Base-by-base conservation (phyloP, 768 basidiomycete genomes). In the Lactifluus volemus region DNA sequence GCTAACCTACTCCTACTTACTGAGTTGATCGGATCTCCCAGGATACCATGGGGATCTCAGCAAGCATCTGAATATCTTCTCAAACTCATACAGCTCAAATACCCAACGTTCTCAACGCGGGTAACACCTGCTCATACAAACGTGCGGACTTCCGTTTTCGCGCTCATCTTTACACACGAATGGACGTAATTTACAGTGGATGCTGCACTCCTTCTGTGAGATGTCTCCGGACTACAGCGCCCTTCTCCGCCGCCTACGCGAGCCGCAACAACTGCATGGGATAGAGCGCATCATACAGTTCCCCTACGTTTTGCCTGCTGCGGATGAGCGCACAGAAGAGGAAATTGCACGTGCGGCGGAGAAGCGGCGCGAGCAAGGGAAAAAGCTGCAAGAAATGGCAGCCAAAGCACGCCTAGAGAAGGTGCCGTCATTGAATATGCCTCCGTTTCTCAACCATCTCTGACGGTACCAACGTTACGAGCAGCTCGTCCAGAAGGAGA, bases 31-130 rank as follows among this genome's bases (percentile, higher is more conserved):
- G n/a, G n/a, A 42, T 7, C n/a, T 38, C 9, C 5, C 63, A 97
- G 95, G 64, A 90, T 99, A 73, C 89, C 92, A 4, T 98, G 93
- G 92, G 97, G 97, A 30, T 84, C 88, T 29, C 82, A 84, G 2
- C 95, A 98, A 68, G 84, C 92, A 1, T 84, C 91, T 0, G 97
- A 99, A 58, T 89, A 97, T 68, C 80, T 98, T 53, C 83, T 95
- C 62, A 97, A 94, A 69, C 84, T 96, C 21, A 85, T 95, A 45
- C 95, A 98, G 70, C 81, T 98, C 39, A 99, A 98, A 73, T 97
- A 98, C 70, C 89, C 96, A 30, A 87, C 79, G 49, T 98, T 98
- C 71, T 90, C 92, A 5, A 89, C 88, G 1, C 85, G 92, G 47
- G 83, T 98, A 11, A 89, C 89, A 0, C 69, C 81, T 15, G 69